These are phyloP conservation scores for Pholiota microspora DNA, from an alignment of 768 basidiomycete genomes.

Conservation along the genomic window DNA sequence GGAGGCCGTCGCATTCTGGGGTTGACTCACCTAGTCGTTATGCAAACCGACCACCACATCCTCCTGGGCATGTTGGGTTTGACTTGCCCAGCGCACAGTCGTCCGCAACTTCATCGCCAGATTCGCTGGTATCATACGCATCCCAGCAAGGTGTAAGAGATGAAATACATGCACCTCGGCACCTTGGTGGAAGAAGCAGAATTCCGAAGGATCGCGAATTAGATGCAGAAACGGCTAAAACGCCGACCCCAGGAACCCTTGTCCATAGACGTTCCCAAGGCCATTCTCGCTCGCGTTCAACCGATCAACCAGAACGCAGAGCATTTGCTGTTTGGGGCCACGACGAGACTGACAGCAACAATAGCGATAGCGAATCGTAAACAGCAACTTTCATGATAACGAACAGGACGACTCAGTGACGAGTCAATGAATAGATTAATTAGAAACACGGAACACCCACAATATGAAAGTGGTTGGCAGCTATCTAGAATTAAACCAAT, in stretches of 20 bases:
- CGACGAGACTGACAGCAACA: constrained; percentile 84
- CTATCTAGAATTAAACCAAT: background rate
- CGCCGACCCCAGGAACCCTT: constrained; percentile 53
- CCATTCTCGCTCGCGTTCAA: constrained; percentile 34
- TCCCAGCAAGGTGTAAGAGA: constrained; percentile 33
- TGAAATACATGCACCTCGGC: constrained; percentile 27
- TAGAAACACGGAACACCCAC: no score
- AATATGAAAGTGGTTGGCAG: no score
- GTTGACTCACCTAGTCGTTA: constrained; percentile 65
- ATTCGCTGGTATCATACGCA: constrained; percentile 25
- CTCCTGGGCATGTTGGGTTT: constrained; percentile 55
- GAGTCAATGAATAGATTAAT: background rate
- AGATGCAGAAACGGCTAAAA: constrained; percentile 53
- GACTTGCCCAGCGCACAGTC: constrained; percentile 27
- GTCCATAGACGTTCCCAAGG: constrained; percentile 28
- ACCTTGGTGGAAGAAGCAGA: constrained; percentile 46
- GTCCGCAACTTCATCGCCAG: constrained; percentile 39
- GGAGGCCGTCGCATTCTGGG: constrained; percentile 50
- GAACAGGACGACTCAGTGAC: background rate
- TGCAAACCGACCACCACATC: constrained; percentile 48
- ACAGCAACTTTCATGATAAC: background rate
- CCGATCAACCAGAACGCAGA: constrained; percentile 40
- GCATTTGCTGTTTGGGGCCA: constrained; percentile 88
- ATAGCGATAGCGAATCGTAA: constrained; percentile 51
- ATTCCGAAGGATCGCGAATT: constrained; percentile 61